These are phyloP conservation scores for Boechera retrofracta DNA, from an alignment of 345 rosid species.

Conservation along the genomic window DNA sequence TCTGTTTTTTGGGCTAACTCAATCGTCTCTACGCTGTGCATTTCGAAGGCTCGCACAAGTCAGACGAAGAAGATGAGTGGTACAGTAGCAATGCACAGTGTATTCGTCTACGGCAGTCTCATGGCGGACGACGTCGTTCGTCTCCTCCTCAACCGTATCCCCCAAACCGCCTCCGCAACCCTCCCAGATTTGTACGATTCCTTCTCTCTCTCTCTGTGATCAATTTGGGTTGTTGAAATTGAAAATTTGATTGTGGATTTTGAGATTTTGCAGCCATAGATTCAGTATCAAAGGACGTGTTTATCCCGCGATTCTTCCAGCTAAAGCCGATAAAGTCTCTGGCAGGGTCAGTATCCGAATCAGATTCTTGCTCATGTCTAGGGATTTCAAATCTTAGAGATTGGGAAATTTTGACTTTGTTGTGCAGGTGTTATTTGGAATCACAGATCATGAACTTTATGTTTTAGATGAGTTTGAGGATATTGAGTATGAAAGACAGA, in stretches of 20 bases:
- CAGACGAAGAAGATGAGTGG: slow-evolving; percentile 28
- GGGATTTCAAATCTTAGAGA: not conserved
- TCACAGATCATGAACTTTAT: slow-evolving; percentile 66
- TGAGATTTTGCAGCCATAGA: slow-evolving; percentile 65
- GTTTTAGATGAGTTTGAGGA: slow-evolving; percentile 79
- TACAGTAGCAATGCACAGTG: slow-evolving; percentile 46
- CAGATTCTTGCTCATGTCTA: not conserved
- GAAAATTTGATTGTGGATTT: not conserved
- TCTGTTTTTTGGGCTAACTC: too few relatives aligned
- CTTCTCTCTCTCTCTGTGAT: not conserved
- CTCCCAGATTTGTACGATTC: slow-evolving; percentile 66
- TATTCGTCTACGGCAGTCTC: slow-evolving; percentile 93
- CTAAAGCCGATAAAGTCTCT: slow-evolving; percentile 50
- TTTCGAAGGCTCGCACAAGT: not conserved
- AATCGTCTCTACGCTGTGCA: not conserved
- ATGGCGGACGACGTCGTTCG: slow-evolving; percentile 79
- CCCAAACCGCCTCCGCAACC: slow-evolving; percentile 59
- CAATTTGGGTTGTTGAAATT: not conserved
- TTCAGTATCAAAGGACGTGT: slow-evolving; percentile 86
- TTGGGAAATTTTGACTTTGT: not conserved
- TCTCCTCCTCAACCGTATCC: slow-evolving; percentile 71
- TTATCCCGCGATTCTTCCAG: slow-evolving; percentile 87
- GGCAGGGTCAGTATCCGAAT: slow-evolving; percentile 58
- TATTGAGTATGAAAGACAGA: slow-evolving; percentile 63
- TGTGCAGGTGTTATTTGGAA: slow-evolving; percentile 65